These are phyloP conservation scores for Epichloe coenophiala DNA, from an alignment of 2,329 filamentous ascomycete species.

Conservation along the genomic window DNA sequence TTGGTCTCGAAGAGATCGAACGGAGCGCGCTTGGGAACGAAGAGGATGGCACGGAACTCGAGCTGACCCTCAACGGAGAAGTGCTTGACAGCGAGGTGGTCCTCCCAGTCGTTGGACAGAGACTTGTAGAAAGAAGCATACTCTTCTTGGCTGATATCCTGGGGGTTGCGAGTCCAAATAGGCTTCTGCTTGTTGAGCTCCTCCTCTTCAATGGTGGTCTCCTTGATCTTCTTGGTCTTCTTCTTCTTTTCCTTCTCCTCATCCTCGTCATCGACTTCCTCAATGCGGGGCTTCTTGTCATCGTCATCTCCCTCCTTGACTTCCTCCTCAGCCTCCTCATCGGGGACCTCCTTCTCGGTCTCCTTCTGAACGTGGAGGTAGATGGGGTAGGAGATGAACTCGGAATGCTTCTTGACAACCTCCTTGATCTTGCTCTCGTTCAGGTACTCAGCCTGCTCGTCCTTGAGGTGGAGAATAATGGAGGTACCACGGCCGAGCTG, in stretches of 20 bases:
- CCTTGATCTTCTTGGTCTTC: conserved; percentile 99
- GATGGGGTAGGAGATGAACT: conserved; percentile 99
- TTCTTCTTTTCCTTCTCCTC: conserved; percentile 87
- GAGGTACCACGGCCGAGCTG: conserved; percentile 88
- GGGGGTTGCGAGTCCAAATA: conserved; percentile 98
- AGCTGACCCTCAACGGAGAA: conserved; percentile 99
- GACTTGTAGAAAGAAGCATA: conserved; percentile 99
- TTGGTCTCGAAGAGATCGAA: conserved; percentile 99
- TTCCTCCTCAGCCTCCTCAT: conserved; percentile 74
- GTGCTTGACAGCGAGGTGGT: conserved; percentile 99
- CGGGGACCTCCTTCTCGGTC: conserved; percentile 95
- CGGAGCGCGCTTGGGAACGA: conserved; percentile 97
- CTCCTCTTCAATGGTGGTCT: conserved; percentile 96
- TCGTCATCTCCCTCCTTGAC: conserved; percentile 55
- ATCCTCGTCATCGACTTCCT: conserved; percentile 80
- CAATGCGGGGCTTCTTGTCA: conserved; percentile 91
- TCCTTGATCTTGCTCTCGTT: conserved; percentile 99
- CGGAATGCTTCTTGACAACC: conserved; percentile 99
- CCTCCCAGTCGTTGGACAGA: conserved; percentile 99
- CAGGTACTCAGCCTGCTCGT: conserved; percentile 96
- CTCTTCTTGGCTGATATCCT: conserved; percentile 91
- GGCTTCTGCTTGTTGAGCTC: conserved; percentile 99
- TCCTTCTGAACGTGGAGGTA: conserved; percentile 99
- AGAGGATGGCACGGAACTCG: conserved; percentile 99
- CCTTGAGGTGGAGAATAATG: conserved; percentile 98